Evolutionary conservation across 768 basidiomycete genomes (phyloP), one percentile per base, ranked within the genome.

Genomic region (Rhodotorula paludigena): DNA sequence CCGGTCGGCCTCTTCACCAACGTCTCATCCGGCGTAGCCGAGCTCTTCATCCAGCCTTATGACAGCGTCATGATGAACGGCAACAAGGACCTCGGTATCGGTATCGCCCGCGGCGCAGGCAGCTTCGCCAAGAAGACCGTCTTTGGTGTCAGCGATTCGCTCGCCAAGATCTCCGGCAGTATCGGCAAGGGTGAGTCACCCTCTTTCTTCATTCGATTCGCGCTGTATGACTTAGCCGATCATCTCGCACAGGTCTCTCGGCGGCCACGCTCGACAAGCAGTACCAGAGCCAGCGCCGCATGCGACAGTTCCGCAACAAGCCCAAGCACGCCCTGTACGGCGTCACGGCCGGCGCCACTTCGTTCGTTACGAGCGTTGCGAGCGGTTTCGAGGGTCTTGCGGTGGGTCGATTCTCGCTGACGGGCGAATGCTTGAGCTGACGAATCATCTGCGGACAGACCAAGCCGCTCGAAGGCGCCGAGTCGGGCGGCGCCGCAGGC

Each of bases 111-210:
- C 88, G 96, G 96, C 52, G 94, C 94, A 0, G 92, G 93, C 12
- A 97, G 92, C 77, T 93, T 99, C 73, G 89, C 97, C 61, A 98
- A 98, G 82, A 99, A 99, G 81, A 96, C 94, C 0, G 90, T 98
- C 12, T 99, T 98, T 74, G 96, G 96, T 44, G 77, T 99, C 49
- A 89, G 89, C 41, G 94, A 99, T 76, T 94, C 91, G 76, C 82
- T 99, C 77, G 93, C 93, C n/a, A 98, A 97, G 79, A 88, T 99
- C 76, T 98, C 96, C 3, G 90, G 92, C 71, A 96, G 92, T 77
- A 86, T 99, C 68, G 91, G 94, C 49, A 99, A 99, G 83, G 92
- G 92, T 89, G 51, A 12, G 73, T 45, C 35, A 12, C 32, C 30
- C 48, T 8, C 8, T n/a, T 14, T 20, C 32, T 33, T 51, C 32